phyloP scores from a whole-genome alignment of 1,284 basidiomycete genomes.

The Anthracocystis walkeri region DNA sequence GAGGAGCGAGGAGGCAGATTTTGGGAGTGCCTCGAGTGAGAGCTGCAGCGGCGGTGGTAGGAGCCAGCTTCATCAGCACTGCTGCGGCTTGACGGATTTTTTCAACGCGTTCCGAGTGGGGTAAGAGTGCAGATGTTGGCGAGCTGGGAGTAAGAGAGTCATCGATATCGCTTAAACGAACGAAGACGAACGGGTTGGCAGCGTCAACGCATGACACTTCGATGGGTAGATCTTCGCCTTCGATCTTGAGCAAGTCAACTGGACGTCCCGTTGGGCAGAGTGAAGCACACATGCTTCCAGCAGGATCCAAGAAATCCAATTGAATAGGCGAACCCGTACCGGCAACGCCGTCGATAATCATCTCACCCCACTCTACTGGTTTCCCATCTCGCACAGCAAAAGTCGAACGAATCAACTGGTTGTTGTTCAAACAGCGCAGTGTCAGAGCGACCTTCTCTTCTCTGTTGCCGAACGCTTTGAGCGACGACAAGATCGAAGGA shows the following conservation, averaged over 20 bases:
- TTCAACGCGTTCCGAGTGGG: slow-evolving; percentile 31
- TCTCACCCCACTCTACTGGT: slow-evolving; percentile 39
- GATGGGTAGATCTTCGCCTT: slow-evolving; percentile 23
- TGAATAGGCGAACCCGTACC: slow-evolving; percentile 44
- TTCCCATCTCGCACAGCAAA: slow-evolving; percentile 44
- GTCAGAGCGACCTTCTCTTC: slow-evolving; percentile 12
- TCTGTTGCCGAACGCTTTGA: background rate
- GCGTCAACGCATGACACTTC: slow-evolving; percentile 52
- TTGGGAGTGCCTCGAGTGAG: slow-evolving; percentile 49
- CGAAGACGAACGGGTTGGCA: slow-evolving; percentile 59
- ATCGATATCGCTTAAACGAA: slow-evolving; percentile 25
- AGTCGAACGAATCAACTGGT: slow-evolving; percentile 15
- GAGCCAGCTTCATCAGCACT: slow-evolving; percentile 19
- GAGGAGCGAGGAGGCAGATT: slow-evolving; percentile 47
- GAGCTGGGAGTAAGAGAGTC: slow-evolving; percentile 1
- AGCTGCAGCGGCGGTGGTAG: slow-evolving; percentile 7
- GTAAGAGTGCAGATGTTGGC: slow-evolving; percentile 26
- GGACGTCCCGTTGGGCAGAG: slow-evolving; percentile 40
- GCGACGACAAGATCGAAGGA: background rate
- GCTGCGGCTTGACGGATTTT: slow-evolving; percentile 43
- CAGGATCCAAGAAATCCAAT: slow-evolving; percentile 42
- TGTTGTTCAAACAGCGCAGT: slow-evolving; percentile 20
- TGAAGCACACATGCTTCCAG: slow-evolving; percentile 13
- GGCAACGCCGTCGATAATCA: slow-evolving; percentile 57
- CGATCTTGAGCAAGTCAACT: slow-evolving; percentile 34